Evolutionary conservation across 2,329 filamentous ascomycete genomes (phyloP), one percentile per base, ranked within the genome.

Genomic region (Camillea tinctor): DNA sequence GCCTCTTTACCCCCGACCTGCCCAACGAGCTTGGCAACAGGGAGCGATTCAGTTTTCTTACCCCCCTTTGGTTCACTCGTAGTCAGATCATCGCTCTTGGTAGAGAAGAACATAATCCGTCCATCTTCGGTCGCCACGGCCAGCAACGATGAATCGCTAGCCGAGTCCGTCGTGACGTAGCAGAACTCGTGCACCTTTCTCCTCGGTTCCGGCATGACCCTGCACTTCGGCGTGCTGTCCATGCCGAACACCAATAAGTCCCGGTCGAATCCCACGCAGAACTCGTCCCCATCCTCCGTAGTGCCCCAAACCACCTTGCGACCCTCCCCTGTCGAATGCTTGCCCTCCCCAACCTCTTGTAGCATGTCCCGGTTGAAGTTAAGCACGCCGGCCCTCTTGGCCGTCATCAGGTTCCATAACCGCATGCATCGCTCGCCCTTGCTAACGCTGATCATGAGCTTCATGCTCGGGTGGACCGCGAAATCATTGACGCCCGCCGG

Each of bases 371-470:
- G 83, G 65, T 84, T 85, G 74, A 98, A 98, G 73, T 91, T 95
- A 68, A 99, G 79, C 56, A 97, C 93, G 26, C 93, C 92, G 0
- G 93, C 93, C 79, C 97, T 97, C 79, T 94, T 96, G 17, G 93
- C 95, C 2, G 94, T 98, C 66, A 98, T 93, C 64, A 99, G 75
- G 72, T 99, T 98, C 95, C 95, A 99, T 65, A 98, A 76, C 65
- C 95, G 82, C 91, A 99, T 96, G 71, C 89, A 92, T 65, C 87
- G 88, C 79, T 99, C 95, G 65, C 93, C 93, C 69, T 89, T 92
- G 67, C 92, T 90, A 8, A 98, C 93, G 68, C 87, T 96, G 61
- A 99, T 87, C 91, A 98, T 97, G 55, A 99, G 81, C 78, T 97
- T 98, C 84, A 96, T 92, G 74, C 91, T 96, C 0, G 95, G 94